Evolutionary conservation across 2,329 filamentous ascomycete species (phyloP).

Genomic region (Cordyceps javanica): DNA sequence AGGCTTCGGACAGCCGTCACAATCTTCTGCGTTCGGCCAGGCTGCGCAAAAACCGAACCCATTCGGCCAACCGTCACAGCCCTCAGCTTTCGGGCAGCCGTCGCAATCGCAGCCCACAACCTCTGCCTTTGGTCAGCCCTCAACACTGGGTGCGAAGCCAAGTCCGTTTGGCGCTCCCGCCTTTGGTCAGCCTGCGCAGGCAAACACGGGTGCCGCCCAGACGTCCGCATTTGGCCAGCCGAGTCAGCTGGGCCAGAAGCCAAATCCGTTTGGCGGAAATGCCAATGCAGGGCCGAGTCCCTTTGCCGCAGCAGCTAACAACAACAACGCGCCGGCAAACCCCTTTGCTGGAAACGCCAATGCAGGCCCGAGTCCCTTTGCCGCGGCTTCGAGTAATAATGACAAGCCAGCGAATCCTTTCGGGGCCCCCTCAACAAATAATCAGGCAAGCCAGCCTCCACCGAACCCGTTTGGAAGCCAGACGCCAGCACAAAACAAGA

Average conservation of each 20-base stretch:
- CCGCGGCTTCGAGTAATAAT: neutral
- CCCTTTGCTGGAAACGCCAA: constrained; percentile 24
- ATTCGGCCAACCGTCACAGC: constrained; percentile 33
- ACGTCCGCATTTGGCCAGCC: constrained; percentile 35
- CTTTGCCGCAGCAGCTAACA: constrained; percentile 21
- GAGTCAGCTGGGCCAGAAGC: constrained; percentile 24
- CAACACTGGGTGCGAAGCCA: constrained; percentile 13
- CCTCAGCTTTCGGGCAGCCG: constrained; percentile 24
- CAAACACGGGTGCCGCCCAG: constrained; percentile 12
- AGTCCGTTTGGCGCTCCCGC: constrained; percentile 28
- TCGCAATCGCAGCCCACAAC: constrained; percentile 21
- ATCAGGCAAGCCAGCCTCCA: neutral
- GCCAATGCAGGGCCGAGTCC: constrained; percentile 23
- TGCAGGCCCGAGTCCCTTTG: constrained; percentile 2
- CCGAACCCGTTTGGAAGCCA: constrained; percentile 11
- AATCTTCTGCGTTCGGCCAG: constrained; percentile 32
- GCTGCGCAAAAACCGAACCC: constrained; percentile 7
- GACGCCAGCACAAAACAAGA: constrained; percentile 5
- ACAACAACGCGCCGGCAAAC: constrained; percentile 17
- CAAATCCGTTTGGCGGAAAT: constrained; percentile 28
- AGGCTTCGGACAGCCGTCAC: constrained; percentile 21
- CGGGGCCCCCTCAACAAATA: neutral
- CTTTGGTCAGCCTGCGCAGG: constrained; percentile 35
- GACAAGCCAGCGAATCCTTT: neutral
- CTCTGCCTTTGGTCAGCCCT: constrained; percentile 38